phyloP scores from a whole-genome alignment of 495 filamentous ascomycete species.

The Trichodelitschia bisporula region DNA sequence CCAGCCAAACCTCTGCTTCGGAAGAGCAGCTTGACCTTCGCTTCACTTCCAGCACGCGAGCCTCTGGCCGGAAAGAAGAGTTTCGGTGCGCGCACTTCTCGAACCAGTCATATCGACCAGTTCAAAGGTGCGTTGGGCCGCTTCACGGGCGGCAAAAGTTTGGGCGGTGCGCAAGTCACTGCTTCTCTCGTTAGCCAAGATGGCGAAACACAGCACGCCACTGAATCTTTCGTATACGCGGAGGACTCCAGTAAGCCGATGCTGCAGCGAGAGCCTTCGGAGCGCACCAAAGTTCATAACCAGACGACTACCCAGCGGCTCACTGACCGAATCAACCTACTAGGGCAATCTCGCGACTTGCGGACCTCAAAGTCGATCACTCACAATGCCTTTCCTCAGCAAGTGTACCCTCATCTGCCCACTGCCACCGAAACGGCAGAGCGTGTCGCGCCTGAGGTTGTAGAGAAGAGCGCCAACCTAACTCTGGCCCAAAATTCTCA shows the following conservation, averaged over 20 bases:
- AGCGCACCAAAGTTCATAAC: slow-evolving; percentile 36
- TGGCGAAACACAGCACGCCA: slow-evolving; percentile 32
- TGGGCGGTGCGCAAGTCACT: slow-evolving; percentile 20
- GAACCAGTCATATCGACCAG: slow-evolving; percentile 59
- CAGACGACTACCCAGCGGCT: slow-evolving; percentile 80
- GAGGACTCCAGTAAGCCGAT: slow-evolving; percentile 5
- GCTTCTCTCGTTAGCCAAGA: slow-evolving; percentile 24
- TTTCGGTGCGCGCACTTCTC: slow-evolving; percentile 44
- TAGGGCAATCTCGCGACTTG: slow-evolving; percentile 55
- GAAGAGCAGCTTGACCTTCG: slow-evolving; percentile 85
- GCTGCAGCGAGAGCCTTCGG: slow-evolving; percentile 14
- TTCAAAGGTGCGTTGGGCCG: slow-evolving; percentile 41
- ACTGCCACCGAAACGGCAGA: too few species aligned
- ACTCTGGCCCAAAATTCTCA: too few species aligned
- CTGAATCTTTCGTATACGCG: slow-evolving; percentile 30
- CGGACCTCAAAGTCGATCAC: slow-evolving; percentile 48
- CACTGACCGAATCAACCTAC: slow-evolving; percentile 80
- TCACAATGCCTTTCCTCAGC: slow-evolving; percentile 18
- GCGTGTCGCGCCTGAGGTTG: too few species aligned
- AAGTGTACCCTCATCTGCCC: too few species aligned
- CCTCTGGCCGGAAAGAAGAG: slow-evolving; percentile 59
- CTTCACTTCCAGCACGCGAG: slow-evolving; percentile 74
- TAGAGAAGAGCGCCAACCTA: too few species aligned
- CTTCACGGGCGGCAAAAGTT: slow-evolving; percentile 31
- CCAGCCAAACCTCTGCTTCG: slow-evolving; percentile 40